A percentile compares a stretch with the other conserved stretches of the same genome.
phyloP scores from a whole-genome alignment of 2,329 filamentous ascomycete genomes.

The Clathrospora elynae region DNA sequence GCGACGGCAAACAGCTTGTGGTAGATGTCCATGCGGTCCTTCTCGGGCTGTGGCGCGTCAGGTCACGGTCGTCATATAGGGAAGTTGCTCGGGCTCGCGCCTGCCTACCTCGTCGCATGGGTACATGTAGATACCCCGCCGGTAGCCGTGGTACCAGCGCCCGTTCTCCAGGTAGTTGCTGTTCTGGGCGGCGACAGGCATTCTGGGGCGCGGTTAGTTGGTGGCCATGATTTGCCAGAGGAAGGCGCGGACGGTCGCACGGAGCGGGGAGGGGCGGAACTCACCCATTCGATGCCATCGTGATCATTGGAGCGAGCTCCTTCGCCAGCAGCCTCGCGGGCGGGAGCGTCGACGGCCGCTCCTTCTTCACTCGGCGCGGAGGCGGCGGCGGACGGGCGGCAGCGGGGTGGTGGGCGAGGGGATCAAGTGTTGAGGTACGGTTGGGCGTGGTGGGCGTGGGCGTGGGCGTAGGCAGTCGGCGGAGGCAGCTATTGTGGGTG shows the following conservation, averaged over 20 bases:
- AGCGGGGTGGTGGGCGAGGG: slow-evolving; percentile 2
- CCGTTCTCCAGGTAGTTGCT: slow-evolving; percentile 66
- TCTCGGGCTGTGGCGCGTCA: slow-evolving; percentile 62
- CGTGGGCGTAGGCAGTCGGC: not conserved
- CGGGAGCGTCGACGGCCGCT: too few species aligned
- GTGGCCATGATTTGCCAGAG: slow-evolving; percentile 7
- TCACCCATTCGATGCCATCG: slow-evolving; percentile 53
- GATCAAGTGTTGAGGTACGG: not conserved
- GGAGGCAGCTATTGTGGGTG: slow-evolving; percentile 7
- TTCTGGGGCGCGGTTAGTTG: slow-evolving; percentile 29
- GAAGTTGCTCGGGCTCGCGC: not conserved
- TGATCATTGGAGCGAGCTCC: slow-evolving; percentile 48
- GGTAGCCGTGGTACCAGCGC: slow-evolving; percentile 70
- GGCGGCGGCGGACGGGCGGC: slow-evolving; percentile 2
- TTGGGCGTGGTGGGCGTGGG: too few species aligned
- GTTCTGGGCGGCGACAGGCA: slow-evolving; percentile 49
- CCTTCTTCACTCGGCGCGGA: too few species aligned
- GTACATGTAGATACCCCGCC: slow-evolving; percentile 72
- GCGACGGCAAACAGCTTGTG: slow-evolving; percentile 76
- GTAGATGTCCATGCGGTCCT: slow-evolving; percentile 79
- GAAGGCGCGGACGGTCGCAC: slow-evolving; percentile 30
- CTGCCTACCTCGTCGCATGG: slow-evolving; percentile 73
- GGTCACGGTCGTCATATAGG: slow-evolving; percentile 5
- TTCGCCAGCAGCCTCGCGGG: slow-evolving; percentile 14
- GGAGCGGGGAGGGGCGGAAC: slow-evolving; percentile 41